Evolutionary conservation across 257 asterid species (phyloP).

Genomic region (Solanum dulcamara): DNA sequence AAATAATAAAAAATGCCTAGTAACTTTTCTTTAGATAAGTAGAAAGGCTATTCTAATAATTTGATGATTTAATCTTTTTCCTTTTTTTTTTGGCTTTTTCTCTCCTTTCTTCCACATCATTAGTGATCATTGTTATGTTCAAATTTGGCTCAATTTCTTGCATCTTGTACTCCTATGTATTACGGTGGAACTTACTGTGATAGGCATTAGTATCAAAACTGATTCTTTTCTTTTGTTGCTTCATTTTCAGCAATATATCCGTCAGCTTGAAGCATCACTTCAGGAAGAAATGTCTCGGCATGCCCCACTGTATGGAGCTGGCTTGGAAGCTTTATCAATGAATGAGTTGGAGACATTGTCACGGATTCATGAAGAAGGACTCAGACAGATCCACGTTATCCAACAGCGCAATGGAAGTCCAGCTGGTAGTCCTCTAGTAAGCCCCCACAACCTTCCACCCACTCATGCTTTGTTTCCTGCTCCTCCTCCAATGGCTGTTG

Average conservation of each 20-base stretch:
- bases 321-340: constrained; percentile 79
- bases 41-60: not conserved
- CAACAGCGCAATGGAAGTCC: constrained; percentile 73
- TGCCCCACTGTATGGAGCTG: constrained; percentile 94
- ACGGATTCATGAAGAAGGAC: constrained; percentile 91
- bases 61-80: not conserved
- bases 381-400: constrained; percentile 73
- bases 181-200: not conserved
- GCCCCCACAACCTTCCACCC: constrained; percentile 45
- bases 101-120: not conserved
- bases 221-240: constrained; percentile 3
- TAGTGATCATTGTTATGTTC: not conserved
- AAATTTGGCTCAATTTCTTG: not conserved
- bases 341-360: constrained; percentile 88
- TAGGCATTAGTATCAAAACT: not conserved
- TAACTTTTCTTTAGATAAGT: not conserved
- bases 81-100: not conserved
- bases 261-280: constrained; percentile 62
- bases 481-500: constrained; percentile 69
- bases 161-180: not conserved
- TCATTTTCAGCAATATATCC: constrained; percentile 70
- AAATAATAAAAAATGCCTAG: not conserved
- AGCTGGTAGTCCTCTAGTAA: constrained; percentile 45
- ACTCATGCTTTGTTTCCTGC: constrained; percentile 48
- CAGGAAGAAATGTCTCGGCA: constrained; percentile 96